Conservation (phyloP, 1,139 yeast genomes). For the Geotrichum reessii region DNA sequence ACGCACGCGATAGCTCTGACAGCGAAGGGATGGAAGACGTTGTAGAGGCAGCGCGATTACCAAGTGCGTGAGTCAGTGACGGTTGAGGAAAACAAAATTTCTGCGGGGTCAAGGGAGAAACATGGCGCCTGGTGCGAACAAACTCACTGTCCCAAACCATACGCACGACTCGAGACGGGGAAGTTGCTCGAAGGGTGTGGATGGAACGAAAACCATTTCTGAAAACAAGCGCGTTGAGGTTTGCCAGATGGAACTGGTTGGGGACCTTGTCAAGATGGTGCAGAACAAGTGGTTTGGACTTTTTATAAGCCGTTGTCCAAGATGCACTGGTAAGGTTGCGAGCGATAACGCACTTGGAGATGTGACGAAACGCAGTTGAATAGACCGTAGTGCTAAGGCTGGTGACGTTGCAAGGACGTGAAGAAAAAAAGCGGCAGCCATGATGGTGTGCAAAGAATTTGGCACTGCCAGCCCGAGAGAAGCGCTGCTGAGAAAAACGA, state of each 20-base stretch:
- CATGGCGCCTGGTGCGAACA: background rate
- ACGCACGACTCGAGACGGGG: slow-evolving; percentile 5
- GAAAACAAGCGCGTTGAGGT: background rate
- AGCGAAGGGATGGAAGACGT: slow-evolving; percentile 12
- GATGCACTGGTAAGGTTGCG: background rate
- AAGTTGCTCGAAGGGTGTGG: background rate
- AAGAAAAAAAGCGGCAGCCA: slow-evolving; percentile 1
- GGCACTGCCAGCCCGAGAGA: background rate
- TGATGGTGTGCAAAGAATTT: background rate
- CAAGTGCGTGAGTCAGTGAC: background rate
- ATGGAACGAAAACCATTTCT: background rate
- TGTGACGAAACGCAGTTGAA: background rate
- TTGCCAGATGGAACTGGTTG: background rate
- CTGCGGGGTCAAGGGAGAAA: background rate
- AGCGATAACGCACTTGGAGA: background rate
- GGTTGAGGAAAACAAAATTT: slow-evolving; percentile 13
- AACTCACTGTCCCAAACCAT: slow-evolving; percentile 3
- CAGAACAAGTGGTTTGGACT: background rate
- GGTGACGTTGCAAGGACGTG: background rate
- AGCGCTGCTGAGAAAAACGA: background rate
- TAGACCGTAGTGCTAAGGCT: background rate
- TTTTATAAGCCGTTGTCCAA: background rate
- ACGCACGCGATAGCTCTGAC: slow-evolving; percentile 11
- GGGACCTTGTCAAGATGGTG: background rate
- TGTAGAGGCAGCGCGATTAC: background rate